These are phyloP conservation scores for Trichoderma erinaceum DNA, from an alignment of 495 filamentous ascomycete genomes.

Conservation along the genomic window DNA sequence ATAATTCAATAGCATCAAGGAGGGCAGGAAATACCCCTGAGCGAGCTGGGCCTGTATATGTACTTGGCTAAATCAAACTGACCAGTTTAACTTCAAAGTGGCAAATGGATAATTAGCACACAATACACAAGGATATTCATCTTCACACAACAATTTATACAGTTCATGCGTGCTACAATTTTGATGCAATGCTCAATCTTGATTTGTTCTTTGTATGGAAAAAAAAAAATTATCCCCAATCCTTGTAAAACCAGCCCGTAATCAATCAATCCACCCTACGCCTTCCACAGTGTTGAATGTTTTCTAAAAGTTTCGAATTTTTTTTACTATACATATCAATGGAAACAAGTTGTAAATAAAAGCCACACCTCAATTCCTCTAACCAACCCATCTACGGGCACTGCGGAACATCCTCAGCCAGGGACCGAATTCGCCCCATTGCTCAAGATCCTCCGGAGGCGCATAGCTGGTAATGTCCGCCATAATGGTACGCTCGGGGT, in stretches of 20 bases:
- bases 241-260: neutral
- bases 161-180: neutral
- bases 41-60: no score
- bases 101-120: no score
- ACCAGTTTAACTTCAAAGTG: no score
- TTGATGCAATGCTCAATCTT: neutral
- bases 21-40: neutral
- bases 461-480: constrained; percentile 73
- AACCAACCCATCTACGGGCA: constrained; percentile 80
- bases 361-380: neutral
- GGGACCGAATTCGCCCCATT: constrained; percentile 83
- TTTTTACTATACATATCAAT: constrained; percentile 8
- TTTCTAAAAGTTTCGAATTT: constrained; percentile 9
- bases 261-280: constrained; percentile 8
- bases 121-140: no score
- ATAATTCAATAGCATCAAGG: neutral
- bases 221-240: neutral
- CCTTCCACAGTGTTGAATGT: constrained; percentile 7
- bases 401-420: constrained; percentile 80
- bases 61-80: no score
- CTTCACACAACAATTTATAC: neutral
- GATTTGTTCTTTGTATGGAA: neutral
- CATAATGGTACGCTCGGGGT: constrained; percentile 88
- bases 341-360: neutral
- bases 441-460: constrained; percentile 53